Base-by-base conservation (phyloP, 257 asterid genomes). In the Rhazya stricta region DNA sequence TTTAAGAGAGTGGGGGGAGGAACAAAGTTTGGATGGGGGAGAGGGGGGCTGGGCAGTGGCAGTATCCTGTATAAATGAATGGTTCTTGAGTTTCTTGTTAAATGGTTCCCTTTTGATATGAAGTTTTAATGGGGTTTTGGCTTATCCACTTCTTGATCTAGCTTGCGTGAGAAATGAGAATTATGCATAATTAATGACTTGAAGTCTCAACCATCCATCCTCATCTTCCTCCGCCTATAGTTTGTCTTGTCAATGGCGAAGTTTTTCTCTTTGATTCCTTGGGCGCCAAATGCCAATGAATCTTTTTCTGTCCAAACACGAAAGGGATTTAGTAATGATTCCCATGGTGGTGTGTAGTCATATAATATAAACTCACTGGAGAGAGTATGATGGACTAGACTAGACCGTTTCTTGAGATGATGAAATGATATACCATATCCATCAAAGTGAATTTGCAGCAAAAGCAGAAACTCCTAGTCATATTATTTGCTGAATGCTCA, bases 241-340 rank as follows among this genome's bases (percentile, higher is more conserved):
- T 29, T 5, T 30, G 41, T 60, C 39, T 29, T 60, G 67, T 60
- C 67, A 60, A 60, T 9, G 1, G 23, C 39, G 29, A 2, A n/a
- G 8, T 37, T 66, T 39, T 66, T 39, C 7, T 9, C 0, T 66
- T 66, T 4, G 19, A 9, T 54, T 51, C 50, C 11, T 36, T 25
- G 39, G 62, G 66, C 12, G 30, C 19, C 51, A 46, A 65, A 62
- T 11, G 18, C 72, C 56, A 48, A 60, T 48, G 68, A 50, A 62
- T 50, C 50, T 72, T 50, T 78, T 5, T 23, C 69, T 41, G 69
- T 30, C 69, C 51, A 57, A 72, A 53, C 74, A 78, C 74, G 74
- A 50, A 78, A 78, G 48, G 43, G 3, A 45, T 27, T 61, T 16
- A 60, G 7, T 15, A 8, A 25, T 57, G 37, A 60, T 60, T 60